Evolutionary conservation across 2,329 filamentous ascomycete genomes (phyloP).

Genomic region (Mollisia scopiformis): DNA sequence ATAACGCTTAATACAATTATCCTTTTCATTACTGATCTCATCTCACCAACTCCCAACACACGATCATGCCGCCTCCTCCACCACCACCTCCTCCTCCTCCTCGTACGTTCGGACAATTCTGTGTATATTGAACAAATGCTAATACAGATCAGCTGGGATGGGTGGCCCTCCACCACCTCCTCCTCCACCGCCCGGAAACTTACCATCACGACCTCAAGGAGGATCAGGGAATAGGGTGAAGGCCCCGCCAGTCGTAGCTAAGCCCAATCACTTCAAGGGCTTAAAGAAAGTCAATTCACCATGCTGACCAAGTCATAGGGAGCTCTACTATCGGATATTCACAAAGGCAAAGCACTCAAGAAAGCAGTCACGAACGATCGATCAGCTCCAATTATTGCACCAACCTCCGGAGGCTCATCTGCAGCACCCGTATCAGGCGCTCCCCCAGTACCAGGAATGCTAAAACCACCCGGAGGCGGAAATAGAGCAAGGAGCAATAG

Average conservation of each 20-base stretch:
- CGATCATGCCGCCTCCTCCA: slow-evolving; percentile 25
- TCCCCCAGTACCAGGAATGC: slow-evolving; percentile 74
- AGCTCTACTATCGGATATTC: slow-evolving; percentile 85
- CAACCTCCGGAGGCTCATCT: slow-evolving; percentile 55
- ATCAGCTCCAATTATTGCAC: slow-evolving; percentile 75
- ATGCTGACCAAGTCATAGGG: slow-evolving; percentile 56
- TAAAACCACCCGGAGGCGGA: slow-evolving; percentile 56
- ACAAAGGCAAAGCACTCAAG: slow-evolving; percentile 77
- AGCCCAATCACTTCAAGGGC: slow-evolving; percentile 22
- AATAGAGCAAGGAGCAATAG: slow-evolving; percentile 84
- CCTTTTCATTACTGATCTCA: not conserved
- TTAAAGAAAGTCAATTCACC: slow-evolving; percentile 25
- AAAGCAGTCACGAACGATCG: slow-evolving; percentile 92
- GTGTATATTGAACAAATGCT: not conserved
- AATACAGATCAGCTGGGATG: slow-evolving; percentile 36
- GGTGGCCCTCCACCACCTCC: slow-evolving; percentile 66
- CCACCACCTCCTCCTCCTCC: slow-evolving; percentile 71
- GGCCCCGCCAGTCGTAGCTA: slow-evolving; percentile 31
- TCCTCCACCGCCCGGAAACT: slow-evolving; percentile 61
- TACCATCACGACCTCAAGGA: slow-evolving; percentile 62
- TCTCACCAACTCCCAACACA: not conserved
- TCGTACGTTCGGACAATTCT: slow-evolving; percentile 9
- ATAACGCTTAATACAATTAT: not conserved
- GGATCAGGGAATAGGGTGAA: slow-evolving; percentile 65
- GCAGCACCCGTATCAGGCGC: slow-evolving; percentile 72